Evolutionary conservation across 495 filamentous ascomycete species (phyloP), one percentile per base, ranked within the genome.

Genomic region (Lineolata rhizophorae): DNA sequence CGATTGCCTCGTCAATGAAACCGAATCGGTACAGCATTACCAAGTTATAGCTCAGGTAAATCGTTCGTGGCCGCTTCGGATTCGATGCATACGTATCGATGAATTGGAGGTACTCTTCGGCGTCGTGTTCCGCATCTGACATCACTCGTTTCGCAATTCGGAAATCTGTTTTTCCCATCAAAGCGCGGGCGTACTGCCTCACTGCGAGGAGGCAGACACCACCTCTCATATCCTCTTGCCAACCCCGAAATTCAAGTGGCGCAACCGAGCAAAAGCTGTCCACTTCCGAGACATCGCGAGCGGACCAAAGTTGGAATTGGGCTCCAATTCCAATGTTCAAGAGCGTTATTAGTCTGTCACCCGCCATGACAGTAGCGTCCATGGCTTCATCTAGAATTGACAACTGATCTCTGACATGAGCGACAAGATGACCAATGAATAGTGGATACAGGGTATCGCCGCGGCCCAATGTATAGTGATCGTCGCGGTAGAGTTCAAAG

Each of bases 121-220:
- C 61, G 36, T 65, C 58, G 46, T 90, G 81, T 8, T 72, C 53
- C 4, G 70, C 66, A 42, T 91, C 82, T 26, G 60, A 68, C 58
- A 91, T 61, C 17, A 85, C 57, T 17, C 60, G 57, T 0, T 64
- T 49, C 2, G 76, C 49, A 6, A 53, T 52, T 2, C 53, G 48
- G 14, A 53, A 58, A n/a, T 60, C 54, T 0, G 83, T 91, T 50
- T 84, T 91, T 22, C 83, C 83, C 54, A 85, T 78, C 18, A 93
- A 50, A 12, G 83, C 78, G 11, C 79, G 64, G 29, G 67, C 67
- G 33, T 72, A 70, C 54, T 91, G 81, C 40, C 72, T 56, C 10
- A 77, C 61, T 14, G 68, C 60, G 35, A 79, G 62, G 8, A 90
- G 58, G 39, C 78, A 59, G 4, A 67, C 67, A 8, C 83, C 82